Base-by-base conservation (phyloP, 306 rosid genomes). In the Hippophae rhamnoides region DNA sequence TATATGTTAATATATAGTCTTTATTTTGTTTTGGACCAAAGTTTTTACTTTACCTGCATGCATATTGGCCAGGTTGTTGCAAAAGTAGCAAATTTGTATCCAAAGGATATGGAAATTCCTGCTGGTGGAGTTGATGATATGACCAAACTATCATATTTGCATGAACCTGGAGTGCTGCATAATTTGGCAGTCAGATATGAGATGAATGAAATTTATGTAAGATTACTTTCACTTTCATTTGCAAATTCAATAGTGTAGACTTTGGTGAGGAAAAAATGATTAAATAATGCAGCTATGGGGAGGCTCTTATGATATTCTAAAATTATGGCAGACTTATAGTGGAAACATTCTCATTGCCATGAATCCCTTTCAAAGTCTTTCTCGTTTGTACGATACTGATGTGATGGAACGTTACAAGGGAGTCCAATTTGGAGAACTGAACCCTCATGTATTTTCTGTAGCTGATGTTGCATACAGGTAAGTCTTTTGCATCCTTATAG, bases 271-370 rank as follows among this genome's bases (percentile, higher is more conserved):
- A 61, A 61, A 18, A 67, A 64, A 65, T 54, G 47, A 67, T 62
- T 72, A 48, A 57, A 53, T 25, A 68, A 54, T 74, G 68, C 72
- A 60, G 70, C 68, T 72, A 41, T 48, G 70, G 67, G 67, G 23
- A 57, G 71, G 65, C 62, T 74, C 4, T 31, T 31, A 62, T 75
- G 72, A 78, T 71, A 72, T 50, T 70, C 75, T 76, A 65, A 69
- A 66, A 69, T 79, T 52, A 47, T 75, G 74, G 74, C 95, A 90
- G 98, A 87, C 98, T 59, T 87, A 87, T 68, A 76, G 95, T 0
- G 98, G 98, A 69, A 87, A 87, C 78, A 87, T 90, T 83, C 96
- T 87, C 72, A 90, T 90, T 62, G 92, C 98, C 38, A 79, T 90
- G 75, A 90, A 90, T 79, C 98, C 98, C 51, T 90, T 87, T 71